phyloP scores from a whole-genome alignment of 1,284 basidiomycete genomes.

The Trametes versicolor region DNA sequence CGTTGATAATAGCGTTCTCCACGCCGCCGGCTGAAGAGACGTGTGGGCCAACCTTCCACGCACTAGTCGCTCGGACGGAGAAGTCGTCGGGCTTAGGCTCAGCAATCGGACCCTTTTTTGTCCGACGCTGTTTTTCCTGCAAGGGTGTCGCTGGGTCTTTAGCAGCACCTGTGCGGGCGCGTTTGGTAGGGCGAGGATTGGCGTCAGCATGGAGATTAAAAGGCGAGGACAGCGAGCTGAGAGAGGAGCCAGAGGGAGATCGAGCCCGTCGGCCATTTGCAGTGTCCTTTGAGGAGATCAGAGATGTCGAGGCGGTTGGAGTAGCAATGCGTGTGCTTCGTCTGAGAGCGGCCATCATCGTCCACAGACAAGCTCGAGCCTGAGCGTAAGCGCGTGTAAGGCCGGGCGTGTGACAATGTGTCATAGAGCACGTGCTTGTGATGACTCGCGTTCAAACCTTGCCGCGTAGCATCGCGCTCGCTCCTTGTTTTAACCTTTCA shows the following conservation, averaged over 20 bases:
- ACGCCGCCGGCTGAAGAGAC: conserved; percentile 85
- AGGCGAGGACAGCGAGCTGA: neutral
- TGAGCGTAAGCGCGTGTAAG: neutral
- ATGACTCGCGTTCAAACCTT: neutral
- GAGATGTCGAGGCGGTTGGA: neutral
- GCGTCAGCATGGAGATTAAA: neutral
- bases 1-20: conserved; percentile 78
- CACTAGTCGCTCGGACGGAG: conserved; percentile 13
- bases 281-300: neutral
- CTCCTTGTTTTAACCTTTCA: too few relatives aligned
- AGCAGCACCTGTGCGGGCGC: conserved; percentile 11
- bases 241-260: conserved; percentile 14
- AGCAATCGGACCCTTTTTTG: neutral
- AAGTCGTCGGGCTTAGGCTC: conserved; percentile 33
- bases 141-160: neutral
- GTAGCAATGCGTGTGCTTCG: conserved; percentile 38
- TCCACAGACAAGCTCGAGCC: neutral
- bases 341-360: conserved; percentile 20
- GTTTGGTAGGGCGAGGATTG: conserved; percentile 27
- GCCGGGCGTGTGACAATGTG: neutral
- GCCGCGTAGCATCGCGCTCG: too few relatives aligned
- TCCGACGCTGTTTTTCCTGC: neutral
- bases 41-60: conserved; percentile 86
- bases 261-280: neutral
- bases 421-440: neutral